Evolutionary conservation across 129 eudicot genomes (phyloP), one percentile per base, ranked within the genome.

Genomic region (carrot (Daucus carota)): DNA sequence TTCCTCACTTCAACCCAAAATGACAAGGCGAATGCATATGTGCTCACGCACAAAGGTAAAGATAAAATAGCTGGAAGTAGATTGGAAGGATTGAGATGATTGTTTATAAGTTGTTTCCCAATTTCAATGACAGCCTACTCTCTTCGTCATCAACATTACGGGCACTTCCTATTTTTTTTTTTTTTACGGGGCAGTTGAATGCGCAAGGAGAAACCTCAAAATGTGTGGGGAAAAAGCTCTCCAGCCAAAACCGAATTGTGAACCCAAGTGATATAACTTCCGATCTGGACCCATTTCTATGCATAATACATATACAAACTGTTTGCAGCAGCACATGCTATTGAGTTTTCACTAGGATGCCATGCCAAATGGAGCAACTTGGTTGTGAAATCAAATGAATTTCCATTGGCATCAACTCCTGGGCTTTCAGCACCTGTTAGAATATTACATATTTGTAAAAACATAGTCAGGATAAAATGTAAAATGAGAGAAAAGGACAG

Each of bases 301-400:
- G 99, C 99, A 70, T 94, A 94, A 76, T 94, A 94, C 99, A 94
- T 94, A 86, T 94, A 94, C 94, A 94, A 83, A 87, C 99, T 94
- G 87, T 91, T 94, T 75, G 99, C 99, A 81, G 99, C 99, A 81
- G 99, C 99, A 94, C 99, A 94, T 33, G 99, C 99, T 8, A 94
- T 89, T 5, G 97, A 87, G 83, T 94, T 94, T 83, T 94, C 99
- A 17, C 90, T 83, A 14, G 99, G 99, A 77, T 94, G 99, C 99
- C 99, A 94, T 41, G 99, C 99, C 73, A 94, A 79, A 80, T 94
- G 99, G 77, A 94, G 99, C 76, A 94, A 82, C 77, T 94, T 94
- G 43, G 94, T 89, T 29, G 99, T 91, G 84, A 87, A 91, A 82
- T 94, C 99, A 67, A 94, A 88, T 41, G 99, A 89, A 80, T 89